Percentiles rank a stretch among this genome's conserved stretches.
phyloP scores from a whole-genome alignment of 805 yeast species.

The Candida succiphila region DNA sequence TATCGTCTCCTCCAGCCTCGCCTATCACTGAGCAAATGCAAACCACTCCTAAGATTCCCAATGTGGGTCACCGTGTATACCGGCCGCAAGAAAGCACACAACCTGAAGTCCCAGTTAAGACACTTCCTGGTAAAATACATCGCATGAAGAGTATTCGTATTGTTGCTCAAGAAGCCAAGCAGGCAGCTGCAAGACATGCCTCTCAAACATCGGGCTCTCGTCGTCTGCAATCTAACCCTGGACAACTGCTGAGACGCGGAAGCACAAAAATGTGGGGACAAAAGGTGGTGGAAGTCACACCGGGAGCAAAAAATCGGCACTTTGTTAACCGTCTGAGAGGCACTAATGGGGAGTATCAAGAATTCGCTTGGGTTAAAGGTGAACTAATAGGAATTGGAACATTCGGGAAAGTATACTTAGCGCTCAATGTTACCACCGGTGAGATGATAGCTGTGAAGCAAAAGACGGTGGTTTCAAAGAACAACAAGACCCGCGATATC shows the following conservation, averaged over 20 bases:
- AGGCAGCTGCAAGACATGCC: conserved; percentile 35
- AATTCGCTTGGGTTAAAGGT: conserved; percentile 97
- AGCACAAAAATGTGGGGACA: conserved; percentile 99
- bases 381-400: conserved; percentile 95
- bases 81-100: conserved; percentile 22
- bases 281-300: conserved; percentile 80
- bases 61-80: not conserved
- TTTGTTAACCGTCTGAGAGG: conserved; percentile 57
- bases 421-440: conserved; percentile 90
- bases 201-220: conserved; percentile 8
- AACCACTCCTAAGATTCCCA: conserved; percentile 2
- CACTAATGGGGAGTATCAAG: conserved; percentile 60
- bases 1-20: conserved; percentile 47
- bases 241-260: conserved; percentile 46
- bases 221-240: conserved; percentile 3
- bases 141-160: conserved; percentile 88
- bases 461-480: conserved; percentile 53
- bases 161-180: conserved; percentile 86
- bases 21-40: conserved; percentile 24
- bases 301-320: conserved; percentile 52
- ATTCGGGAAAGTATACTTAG: conserved; percentile 87
- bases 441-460: conserved; percentile 99
- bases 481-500: conserved; percentile 44
- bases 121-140: conserved; percentile 20
- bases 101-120: not conserved